phyloP scores from a whole-genome alignment of 2,329 filamentous ascomycete species.

The Emmonsia crescens region DNA sequence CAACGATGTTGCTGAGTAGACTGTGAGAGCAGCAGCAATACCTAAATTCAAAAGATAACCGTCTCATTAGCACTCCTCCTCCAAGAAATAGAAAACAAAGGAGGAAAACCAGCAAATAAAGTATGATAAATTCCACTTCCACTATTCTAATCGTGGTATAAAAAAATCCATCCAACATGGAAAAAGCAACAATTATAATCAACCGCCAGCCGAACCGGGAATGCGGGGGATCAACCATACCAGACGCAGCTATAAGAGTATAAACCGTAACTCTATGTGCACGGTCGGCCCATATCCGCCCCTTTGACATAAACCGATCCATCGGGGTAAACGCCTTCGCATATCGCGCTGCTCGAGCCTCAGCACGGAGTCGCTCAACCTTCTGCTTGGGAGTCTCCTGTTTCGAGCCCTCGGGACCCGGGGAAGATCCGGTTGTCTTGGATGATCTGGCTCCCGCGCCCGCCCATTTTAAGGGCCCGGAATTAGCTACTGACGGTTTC shows the following conservation, averaged over 20 bases:
- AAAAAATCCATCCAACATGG: background rate
- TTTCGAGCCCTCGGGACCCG: conserved; percentile 5
- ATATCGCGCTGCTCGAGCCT: conserved; percentile 55
- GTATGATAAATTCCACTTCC: background rate
- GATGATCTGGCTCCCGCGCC: conserved; percentile 12
- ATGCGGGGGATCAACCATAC: conserved; percentile 30
- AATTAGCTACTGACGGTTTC: conserved; percentile 24
- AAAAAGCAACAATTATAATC: background rate
- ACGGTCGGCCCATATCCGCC: conserved; percentile 48
- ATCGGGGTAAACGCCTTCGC: conserved; percentile 46
- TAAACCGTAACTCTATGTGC: conserved; percentile 51
- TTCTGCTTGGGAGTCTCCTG: conserved; percentile 58
- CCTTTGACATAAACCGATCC: conserved; percentile 44
- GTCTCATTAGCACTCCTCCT: conserved; percentile 1
- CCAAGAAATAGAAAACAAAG: background rate
- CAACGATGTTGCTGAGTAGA: conserved; percentile 56
- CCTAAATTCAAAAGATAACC: conserved; percentile 30
- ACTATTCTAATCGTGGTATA: background rate
- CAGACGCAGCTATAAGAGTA: conserved; percentile 50
- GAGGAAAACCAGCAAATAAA: background rate
- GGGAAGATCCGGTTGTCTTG: conserved; percentile 9
- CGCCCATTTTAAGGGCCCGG: conserved; percentile 10
- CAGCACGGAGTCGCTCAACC: conserved; percentile 56
- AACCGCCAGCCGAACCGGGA: background rate
- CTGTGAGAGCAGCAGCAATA: conserved; percentile 48